A percentile compares a stretch with the other conserved stretches of the same genome.
These are phyloP conservation scores for Eucalyptus marginata DNA, from an alignment of 345 rosid genomes.

Conservation along the genomic window DNA sequence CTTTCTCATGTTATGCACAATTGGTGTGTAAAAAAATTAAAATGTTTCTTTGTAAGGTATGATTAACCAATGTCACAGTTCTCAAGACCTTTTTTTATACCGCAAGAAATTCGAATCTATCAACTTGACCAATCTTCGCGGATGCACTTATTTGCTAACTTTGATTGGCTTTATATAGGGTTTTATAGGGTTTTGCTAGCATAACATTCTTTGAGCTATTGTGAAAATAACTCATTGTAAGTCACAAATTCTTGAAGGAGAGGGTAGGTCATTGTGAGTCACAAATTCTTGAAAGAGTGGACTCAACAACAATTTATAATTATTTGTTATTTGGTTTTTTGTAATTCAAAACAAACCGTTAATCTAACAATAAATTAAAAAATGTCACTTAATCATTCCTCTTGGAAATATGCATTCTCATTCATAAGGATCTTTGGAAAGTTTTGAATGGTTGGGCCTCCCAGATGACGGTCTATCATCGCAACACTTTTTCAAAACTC, in stretches of 20 bases:
- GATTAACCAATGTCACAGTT: neutral
- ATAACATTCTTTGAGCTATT: too few relatives aligned
- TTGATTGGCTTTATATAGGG: neutral
- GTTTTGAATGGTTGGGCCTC: neutral
- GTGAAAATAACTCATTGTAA: too few relatives aligned
- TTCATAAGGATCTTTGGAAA: neutral
- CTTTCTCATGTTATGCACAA: neutral
- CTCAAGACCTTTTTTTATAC: neutral
- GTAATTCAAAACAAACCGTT: accelerated
- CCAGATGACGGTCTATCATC: neutral
- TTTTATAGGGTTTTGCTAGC: too few relatives aligned
- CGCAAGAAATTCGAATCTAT: neutral
- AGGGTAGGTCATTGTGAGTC: accelerated
- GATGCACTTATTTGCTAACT: neutral
- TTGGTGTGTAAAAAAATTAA: neutral
- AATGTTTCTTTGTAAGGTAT: neutral
- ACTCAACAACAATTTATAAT: accelerated
- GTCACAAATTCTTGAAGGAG: too few relatives aligned
- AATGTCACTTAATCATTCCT: too few relatives aligned
- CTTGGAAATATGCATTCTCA: neutral
- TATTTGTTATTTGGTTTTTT: too few relatives aligned
- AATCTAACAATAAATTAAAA: too few relatives aligned
- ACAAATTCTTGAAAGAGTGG: too few relatives aligned
- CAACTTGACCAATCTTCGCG: neutral
- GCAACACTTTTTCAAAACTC: neutral